phyloP scores from a whole-genome alignment of 1,139 yeast species.

The Kodamaea ohmeri region DNA sequence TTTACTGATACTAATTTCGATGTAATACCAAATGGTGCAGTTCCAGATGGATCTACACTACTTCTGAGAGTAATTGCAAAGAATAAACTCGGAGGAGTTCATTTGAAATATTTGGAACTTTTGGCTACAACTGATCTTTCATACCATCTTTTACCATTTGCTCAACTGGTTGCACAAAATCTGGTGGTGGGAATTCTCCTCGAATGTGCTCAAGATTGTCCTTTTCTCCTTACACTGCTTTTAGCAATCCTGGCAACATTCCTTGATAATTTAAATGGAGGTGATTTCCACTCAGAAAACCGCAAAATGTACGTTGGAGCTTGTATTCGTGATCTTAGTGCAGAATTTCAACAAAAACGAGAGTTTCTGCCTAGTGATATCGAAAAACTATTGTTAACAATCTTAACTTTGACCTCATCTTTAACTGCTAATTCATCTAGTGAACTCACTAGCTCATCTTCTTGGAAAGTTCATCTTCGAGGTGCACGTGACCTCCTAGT shows the following conservation, averaged over 20 bases:
- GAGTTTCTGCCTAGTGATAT: slow-evolving; percentile 17
- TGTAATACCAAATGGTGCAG: slow-evolving; percentile 3
- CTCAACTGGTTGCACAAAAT: slow-evolving; percentile 35
- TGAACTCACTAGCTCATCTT: slow-evolving; percentile 17
- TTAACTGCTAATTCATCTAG: slow-evolving; percentile 32
- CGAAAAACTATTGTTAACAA: slow-evolving; percentile 39
- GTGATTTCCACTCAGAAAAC: slow-evolving; percentile 28
- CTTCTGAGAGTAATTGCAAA: slow-evolving; percentile 20
- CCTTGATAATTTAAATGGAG: slow-evolving; percentile 34
- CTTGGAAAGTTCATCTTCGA: slow-evolving; percentile 41
- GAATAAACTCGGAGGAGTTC: slow-evolving; percentile 29
- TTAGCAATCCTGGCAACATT: slow-evolving; percentile 41
- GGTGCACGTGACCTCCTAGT: slow-evolving; percentile 42
- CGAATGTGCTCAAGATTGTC: slow-evolving; percentile 34
- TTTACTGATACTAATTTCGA: no score
- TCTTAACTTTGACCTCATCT: slow-evolving; percentile 35
- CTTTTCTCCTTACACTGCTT: slow-evolving; percentile 35
- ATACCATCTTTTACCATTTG: slow-evolving; percentile 39
- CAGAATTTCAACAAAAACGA: slow-evolving; percentile 28
- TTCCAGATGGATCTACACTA: slow-evolving; percentile 5
- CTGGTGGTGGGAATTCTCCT: slow-evolving; percentile 34
- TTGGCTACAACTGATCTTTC: slow-evolving; percentile 30
- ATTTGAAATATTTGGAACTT: slow-evolving; percentile 30
- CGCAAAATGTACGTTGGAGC: slow-evolving; percentile 32
- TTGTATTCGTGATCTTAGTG: slow-evolving; percentile 33